Evolutionary conservation across 495 filamentous ascomycete genomes (phyloP).

Genomic region (Aspergillus incahuasiensis): DNA sequence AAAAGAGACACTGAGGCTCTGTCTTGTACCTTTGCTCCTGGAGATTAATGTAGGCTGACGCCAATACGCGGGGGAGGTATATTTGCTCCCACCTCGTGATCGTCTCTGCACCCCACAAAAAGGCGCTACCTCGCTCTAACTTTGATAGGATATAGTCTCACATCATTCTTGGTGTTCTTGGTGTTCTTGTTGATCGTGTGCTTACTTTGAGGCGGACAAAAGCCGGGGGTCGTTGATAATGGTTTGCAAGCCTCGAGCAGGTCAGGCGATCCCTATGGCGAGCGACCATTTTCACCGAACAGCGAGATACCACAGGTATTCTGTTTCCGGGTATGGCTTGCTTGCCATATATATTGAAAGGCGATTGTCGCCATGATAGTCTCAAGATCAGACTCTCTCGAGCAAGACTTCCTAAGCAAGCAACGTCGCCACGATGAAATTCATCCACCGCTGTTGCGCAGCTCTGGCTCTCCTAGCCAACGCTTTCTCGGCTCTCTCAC

Average conservation of each 20-base stretch:
- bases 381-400: too few species aligned
- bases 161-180: not conserved
- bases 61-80: not conserved
- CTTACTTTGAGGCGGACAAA: not conserved
- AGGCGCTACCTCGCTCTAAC: not conserved
- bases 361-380: too few species aligned
- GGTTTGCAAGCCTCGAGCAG: not conserved
- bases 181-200: too few species aligned
- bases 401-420: not conserved
- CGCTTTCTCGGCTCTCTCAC: not conserved
- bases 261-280: not conserved
- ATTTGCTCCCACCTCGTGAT: not conserved
- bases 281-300: conserved; percentile 7
- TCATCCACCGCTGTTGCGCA: conserved; percentile 1
- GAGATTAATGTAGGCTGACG: not conserved
- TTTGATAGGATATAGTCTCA: not conserved
- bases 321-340: not conserved
- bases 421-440: not conserved
- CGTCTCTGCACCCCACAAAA: not conserved
- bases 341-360: not conserved
- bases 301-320: not conserved
- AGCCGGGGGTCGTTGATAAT: not conserved
- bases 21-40: too few species aligned
- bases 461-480: not conserved
- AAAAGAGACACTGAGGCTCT: too few species aligned